phyloP scores from a whole-genome alignment of 1,284 basidiomycete genomes.

The Fistulina hepatica region DNA sequence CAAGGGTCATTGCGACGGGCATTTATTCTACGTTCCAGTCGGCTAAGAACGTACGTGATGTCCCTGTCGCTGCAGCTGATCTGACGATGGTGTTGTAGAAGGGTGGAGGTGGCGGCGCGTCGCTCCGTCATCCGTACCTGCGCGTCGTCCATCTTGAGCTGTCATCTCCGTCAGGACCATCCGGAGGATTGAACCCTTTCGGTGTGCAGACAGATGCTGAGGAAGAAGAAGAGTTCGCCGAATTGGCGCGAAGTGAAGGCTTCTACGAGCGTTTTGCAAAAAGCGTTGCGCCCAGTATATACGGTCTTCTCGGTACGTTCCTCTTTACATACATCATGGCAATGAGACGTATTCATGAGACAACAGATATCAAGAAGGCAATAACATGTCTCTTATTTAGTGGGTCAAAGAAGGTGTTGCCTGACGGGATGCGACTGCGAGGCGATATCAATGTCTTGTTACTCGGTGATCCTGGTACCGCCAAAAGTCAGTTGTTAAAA shows the following conservation, averaged over 20 bases:
- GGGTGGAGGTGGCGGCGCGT: constrained; percentile 65
- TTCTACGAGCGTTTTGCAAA: constrained; percentile 93
- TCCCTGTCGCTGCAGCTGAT: background rate
- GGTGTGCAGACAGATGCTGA: constrained; percentile 85
- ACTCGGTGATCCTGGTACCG: constrained; percentile 96
- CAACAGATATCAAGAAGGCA: constrained; percentile 92
- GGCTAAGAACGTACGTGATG: constrained; percentile 57
- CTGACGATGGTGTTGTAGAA: constrained; percentile 39
- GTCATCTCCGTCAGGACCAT: constrained; percentile 61
- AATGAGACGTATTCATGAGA: constrained; percentile 9
- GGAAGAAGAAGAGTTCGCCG: constrained; percentile 93
- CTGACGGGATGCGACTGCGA: constrained; percentile 94
- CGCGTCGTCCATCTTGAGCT: constrained; percentile 89
- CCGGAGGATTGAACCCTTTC: constrained; percentile 64
- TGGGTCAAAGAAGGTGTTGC: constrained; percentile 96
- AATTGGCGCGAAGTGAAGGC: constrained; percentile 80
- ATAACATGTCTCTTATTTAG: constrained; percentile 93
- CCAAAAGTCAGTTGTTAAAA: constrained; percentile 95
- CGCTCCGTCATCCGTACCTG: constrained; percentile 91
- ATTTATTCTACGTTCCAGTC: constrained; percentile 95
- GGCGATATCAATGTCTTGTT: constrained; percentile 98
- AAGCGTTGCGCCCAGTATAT: constrained; percentile 97
- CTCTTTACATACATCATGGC: background rate
- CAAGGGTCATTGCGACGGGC: constrained; percentile 89
- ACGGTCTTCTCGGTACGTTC: constrained; percentile 75